Base-by-base conservation (phyloP, 495 filamentous ascomycete genomes). In the Podospora tetraspora region DNA sequence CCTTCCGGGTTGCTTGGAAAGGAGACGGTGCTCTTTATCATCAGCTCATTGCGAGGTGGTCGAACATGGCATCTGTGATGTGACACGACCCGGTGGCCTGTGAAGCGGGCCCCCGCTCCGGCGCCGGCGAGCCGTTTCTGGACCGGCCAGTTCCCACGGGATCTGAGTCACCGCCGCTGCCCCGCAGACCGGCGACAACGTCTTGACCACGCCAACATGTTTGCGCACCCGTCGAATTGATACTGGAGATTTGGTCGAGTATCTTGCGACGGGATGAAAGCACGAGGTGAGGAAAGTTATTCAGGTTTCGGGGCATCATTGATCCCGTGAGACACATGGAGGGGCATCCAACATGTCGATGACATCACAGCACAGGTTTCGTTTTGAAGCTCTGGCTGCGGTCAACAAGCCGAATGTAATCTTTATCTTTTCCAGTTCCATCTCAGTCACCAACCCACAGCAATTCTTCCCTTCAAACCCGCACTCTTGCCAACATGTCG, bases 401-500 rank as follows among this genome's bases (percentile, higher is more conserved):
- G 13, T 43, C 16, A 8, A 7, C 8, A 5, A 52, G 6, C 6
- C 16, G 19, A 43, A 3, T n/a, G 16, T 4, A n/a, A 52, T n/a
- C 43, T 43, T 43, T 7, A 19, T 19, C 37, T 8, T 52, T 52
- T 52, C 43, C 43, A n/a, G 1, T 52, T n/a, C 43, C 43, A 52
- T 43, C 7, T n/a, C 43, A 2, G 16, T 3, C 19, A 52, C 43
- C 19, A 52, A 8, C 43, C 5, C 43, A 52, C 43, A 19, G n/a
- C 12, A 7, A 25, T 25, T 25, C 25, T 25, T 25, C 37, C 30
- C 58, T 52, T n/a, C 29, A 30, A 29, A 21, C 37, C 23, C 23
- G 52, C 27, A 29, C 29, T 6, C 13, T 16, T 23, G 22, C 64
- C 62, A 75, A 3, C 59, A 76, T 77, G 75, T 77, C 75, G 8